These are phyloP conservation scores for Discostella stelligeroides DNA, from an alignment of 108 stramenopile species.

Conservation along the genomic window DNA sequence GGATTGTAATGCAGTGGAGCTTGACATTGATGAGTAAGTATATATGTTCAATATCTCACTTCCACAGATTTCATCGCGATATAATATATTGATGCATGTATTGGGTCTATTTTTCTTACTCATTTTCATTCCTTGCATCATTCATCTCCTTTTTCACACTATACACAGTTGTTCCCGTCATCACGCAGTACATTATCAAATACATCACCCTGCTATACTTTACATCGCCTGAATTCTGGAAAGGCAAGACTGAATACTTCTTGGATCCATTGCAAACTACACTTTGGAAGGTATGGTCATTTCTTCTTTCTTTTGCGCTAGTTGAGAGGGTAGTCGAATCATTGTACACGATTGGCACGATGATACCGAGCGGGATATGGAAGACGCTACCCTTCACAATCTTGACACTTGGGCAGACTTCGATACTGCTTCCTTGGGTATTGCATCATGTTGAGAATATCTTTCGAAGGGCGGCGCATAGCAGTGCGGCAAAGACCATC, in stretches of 20 bases:
- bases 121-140: neutral
- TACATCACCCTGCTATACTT: slow-evolving; percentile 17
- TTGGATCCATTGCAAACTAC: slow-evolving; percentile 32
- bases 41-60: too few species aligned
- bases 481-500: neutral
- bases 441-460: slow-evolving; percentile 72
- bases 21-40: slow-evolving; percentile 61
- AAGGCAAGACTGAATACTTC: slow-evolving; percentile 33
- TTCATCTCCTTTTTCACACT: neutral
- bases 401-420: slow-evolving; percentile 53
- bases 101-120: too few species aligned
- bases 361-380: slow-evolving; percentile 62
- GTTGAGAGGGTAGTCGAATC: neutral
- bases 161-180: slow-evolving; percentile 60
- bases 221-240: slow-evolving; percentile 36
- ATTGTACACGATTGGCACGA: slow-evolving; percentile 1
- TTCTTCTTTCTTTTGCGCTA: slow-evolving; percentile 20
- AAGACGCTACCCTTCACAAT: slow-evolving; percentile 62
- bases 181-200: slow-evolving; percentile 58
- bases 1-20: slow-evolving; percentile 75
- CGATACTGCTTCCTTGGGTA: slow-evolving; percentile 57
- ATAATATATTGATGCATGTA: too few species aligned
- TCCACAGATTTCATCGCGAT: too few species aligned
- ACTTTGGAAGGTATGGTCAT: slow-evolving; percentile 35
- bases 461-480: slow-evolving; percentile 57